A percentile compares a stretch with the other conserved stretches of the same genome.
Evolutionary conservation across 176 grass and related monocot species (phyloP).

Genomic region (Pontederia paniculata): DNA sequence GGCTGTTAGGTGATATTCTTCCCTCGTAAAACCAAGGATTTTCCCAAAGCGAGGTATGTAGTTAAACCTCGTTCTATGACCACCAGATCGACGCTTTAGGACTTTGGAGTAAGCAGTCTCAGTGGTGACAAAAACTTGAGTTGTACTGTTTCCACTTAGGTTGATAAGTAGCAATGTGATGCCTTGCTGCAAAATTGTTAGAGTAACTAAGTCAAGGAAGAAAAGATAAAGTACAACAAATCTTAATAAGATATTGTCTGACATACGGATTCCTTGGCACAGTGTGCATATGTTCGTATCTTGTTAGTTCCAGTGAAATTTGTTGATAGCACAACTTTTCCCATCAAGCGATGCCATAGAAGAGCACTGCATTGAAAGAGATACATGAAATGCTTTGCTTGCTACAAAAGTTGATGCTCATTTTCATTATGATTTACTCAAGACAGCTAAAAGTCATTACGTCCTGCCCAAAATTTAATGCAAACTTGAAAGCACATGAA

Average conservation of each 20-base stretch:
- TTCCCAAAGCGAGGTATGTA: neutral
- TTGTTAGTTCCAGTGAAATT: constrained; percentile 11
- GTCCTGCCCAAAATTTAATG: too few relatives aligned
- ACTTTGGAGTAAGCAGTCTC: neutral
- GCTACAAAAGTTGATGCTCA: too few relatives aligned
- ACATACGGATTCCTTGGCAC: constrained; percentile 8
- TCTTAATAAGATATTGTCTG: too few relatives aligned
- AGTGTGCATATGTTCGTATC: constrained; percentile 16
- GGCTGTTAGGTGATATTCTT: constrained; percentile 58
- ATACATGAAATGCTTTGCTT: too few relatives aligned
- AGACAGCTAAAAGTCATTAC: too few relatives aligned
- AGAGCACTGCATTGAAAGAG: constrained; percentile 3
- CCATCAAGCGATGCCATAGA: constrained; percentile 13
- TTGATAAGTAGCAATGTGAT: constrained; percentile 86
- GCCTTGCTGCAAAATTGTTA: constrained; percentile 35
- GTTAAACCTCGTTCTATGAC: constrained; percentile 2
- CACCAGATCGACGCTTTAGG: constrained; percentile 2
- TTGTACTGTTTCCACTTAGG: constrained; percentile 43
- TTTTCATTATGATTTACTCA: too few relatives aligned
- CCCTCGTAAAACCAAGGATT: constrained; percentile 13
- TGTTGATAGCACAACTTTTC: neutral
- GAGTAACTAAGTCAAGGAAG: neutral
- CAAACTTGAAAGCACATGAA: too few relatives aligned
- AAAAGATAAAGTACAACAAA: neutral
- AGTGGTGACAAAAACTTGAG: constrained; percentile 22